phyloP scores from a whole-genome alignment of 495 filamentous ascomycete species.

The Staphylotrichum longicolle region DNA sequence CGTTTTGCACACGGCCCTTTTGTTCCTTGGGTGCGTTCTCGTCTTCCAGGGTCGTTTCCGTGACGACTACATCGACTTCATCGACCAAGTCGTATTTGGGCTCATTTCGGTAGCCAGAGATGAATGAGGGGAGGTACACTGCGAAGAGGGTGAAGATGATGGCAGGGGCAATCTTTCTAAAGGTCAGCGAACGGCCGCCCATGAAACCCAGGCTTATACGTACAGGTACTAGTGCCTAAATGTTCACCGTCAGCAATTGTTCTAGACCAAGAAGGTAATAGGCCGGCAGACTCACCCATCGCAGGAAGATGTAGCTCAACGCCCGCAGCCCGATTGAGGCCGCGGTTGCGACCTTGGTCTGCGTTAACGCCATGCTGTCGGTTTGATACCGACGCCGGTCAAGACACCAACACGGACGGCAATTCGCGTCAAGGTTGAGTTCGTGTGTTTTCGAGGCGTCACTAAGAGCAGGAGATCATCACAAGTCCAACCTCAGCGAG shows the following conservation, averaged over 20 bases:
- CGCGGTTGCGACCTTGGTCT: constrained; percentile 33
- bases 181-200: no score
- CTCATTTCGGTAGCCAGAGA: constrained; percentile 55
- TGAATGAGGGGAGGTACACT: constrained; percentile 69
- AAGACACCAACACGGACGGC: not conserved
- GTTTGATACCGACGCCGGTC: no score
- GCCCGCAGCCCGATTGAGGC: constrained; percentile 60
- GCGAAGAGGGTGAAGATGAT: constrained; percentile 67
- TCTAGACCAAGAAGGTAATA: no score
- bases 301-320: constrained; percentile 69
- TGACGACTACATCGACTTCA: constrained; percentile 58
- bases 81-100: constrained; percentile 60
- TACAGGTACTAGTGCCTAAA: constrained; percentile 37
- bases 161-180: constrained; percentile 55
- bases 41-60: constrained; percentile 45
- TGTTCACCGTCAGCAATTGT: constrained; percentile 19
- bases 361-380: constrained; percentile 26
- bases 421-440: not conserved
- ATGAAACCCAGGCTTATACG: constrained; percentile 18
- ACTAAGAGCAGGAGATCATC: no score
- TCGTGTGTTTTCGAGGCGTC: not conserved
- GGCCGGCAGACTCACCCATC: constrained; percentile 66
- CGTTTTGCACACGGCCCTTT: constrained; percentile 16
- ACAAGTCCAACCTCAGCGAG: no score
- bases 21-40: constrained; percentile 30